Conservation (phyloP, 805 yeast genomes). For the Ogataea dorogensis region DNA sequence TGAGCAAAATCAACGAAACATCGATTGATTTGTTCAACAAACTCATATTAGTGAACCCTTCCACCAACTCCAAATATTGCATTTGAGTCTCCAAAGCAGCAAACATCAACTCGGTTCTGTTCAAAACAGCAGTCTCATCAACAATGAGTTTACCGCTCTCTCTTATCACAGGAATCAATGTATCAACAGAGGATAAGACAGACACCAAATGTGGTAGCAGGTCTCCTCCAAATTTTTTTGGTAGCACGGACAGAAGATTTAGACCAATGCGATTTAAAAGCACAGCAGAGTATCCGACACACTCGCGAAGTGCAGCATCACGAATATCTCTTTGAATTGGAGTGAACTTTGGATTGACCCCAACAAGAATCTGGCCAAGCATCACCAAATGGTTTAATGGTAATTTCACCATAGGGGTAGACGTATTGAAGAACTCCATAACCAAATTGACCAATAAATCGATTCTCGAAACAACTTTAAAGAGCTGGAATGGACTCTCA, state of each 20-base stretch:
- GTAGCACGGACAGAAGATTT: constrained; percentile 38
- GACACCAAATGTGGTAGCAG: constrained; percentile 45
- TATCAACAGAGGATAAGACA: constrained; percentile 56
- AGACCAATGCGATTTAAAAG: constrained; percentile 47
- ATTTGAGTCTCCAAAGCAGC: constrained; percentile 31
- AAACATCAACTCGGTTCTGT: constrained; percentile 32
- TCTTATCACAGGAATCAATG: constrained; percentile 52
- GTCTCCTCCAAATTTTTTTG: constrained; percentile 37
- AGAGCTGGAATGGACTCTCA: constrained; percentile 46
- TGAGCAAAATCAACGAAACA: constrained; percentile 46
- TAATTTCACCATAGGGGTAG: constrained; percentile 50
- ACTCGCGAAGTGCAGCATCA: constrained; percentile 46
- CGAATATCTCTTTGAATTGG: constrained; percentile 59
- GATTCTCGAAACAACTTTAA: constrained; percentile 52
- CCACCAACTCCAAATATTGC: constrained; percentile 24
- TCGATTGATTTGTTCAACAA: constrained; percentile 57
- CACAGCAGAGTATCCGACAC: constrained; percentile 43
- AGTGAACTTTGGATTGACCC: constrained; percentile 54
- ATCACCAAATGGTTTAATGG: constrained; percentile 61
- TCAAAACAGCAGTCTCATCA: constrained; percentile 33
- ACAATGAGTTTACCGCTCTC: constrained; percentile 40
- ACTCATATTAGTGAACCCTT: constrained; percentile 45
- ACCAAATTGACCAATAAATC: constrained; percentile 46
- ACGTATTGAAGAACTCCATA: constrained; percentile 44
- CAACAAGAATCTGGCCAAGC: constrained; percentile 51